A percentile compares a stretch with the other conserved stretches of the same genome.
Conservation (phyloP, 345 rosid genomes). For the Psidium friedrichsthalianum region DNA sequence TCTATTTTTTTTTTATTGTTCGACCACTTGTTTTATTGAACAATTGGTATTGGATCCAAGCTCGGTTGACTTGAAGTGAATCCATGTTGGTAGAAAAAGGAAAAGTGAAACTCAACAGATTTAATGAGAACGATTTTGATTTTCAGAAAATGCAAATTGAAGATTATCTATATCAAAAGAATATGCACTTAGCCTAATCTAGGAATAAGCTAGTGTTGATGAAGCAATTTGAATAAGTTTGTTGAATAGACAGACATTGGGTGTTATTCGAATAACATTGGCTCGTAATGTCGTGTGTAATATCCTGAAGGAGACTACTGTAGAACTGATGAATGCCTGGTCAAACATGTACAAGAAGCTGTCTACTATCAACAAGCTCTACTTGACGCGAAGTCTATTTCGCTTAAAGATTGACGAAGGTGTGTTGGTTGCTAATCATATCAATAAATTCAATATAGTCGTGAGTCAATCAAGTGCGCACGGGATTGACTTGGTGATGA, state of each 20-base stretch:
- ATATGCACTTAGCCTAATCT: too few relatives aligned
- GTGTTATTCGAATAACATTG: neutral
- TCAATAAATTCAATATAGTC: neutral
- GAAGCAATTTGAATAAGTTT: neutral
- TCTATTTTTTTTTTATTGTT: too few relatives aligned
- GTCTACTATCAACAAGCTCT: fast-evolving
- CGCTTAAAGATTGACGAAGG: neutral
- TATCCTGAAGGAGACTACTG: neutral
- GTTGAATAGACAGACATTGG: neutral
- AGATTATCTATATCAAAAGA: too few relatives aligned
- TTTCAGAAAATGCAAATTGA: too few relatives aligned
- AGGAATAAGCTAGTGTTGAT: too few relatives aligned
- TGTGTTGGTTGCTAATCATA: neutral
- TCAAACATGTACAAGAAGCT: neutral
- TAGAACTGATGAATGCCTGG: neutral
- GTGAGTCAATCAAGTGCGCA: fast-evolving
- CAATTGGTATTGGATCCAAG: too few relatives aligned
- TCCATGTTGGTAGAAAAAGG: too few relatives aligned
- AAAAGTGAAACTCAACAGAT: too few relatives aligned
- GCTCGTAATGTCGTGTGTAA: too few relatives aligned
- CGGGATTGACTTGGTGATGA: neutral
- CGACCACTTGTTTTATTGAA: too few relatives aligned
- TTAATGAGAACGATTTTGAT: too few relatives aligned
- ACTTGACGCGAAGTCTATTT: neutral
- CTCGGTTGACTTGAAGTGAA: too few relatives aligned